phyloP scores from a whole-genome alignment of 2,329 filamentous ascomycete species.

The Diaporthe sp. region DNA sequence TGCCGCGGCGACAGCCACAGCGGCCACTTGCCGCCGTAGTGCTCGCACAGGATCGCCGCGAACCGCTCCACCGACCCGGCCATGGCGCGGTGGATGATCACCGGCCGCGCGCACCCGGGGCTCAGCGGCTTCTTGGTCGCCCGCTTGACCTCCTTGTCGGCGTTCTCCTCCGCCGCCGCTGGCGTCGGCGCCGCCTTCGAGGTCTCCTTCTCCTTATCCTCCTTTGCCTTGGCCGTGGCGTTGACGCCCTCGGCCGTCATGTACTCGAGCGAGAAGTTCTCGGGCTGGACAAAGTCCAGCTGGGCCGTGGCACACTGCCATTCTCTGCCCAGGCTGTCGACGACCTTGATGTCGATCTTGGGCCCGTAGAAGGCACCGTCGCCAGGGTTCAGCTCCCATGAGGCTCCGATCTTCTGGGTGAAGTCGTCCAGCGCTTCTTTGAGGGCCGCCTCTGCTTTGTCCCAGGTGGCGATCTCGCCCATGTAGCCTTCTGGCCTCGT shows the following conservation, averaged over 20 bases:
- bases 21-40: conserved; percentile 90
- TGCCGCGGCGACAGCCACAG: conserved; percentile 91
- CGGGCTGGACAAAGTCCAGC: conserved; percentile 87
- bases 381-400: conserved; percentile 93
- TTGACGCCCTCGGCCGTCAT: conserved; percentile 76
- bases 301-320: conserved; percentile 91
- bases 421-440: conserved; percentile 86
- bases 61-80: conserved; percentile 74
- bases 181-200: conserved; percentile 47
- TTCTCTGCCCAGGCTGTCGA: conserved; percentile 83
- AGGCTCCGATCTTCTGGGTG: conserved; percentile 65
- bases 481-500: conserved; percentile 91
- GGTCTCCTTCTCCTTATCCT: conserved; percentile 48
- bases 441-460: conserved; percentile 86
- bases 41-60: conserved; percentile 84
- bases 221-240: conserved; percentile 47
- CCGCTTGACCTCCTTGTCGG: conserved; percentile 57
- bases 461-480: conserved; percentile 88
- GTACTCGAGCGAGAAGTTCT: conserved; percentile 90
- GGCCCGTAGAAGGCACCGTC: conserved; percentile 99
- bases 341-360: conserved; percentile 97
- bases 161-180: conserved; percentile 52
- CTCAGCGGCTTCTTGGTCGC: conserved; percentile 67
- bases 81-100: conserved; percentile 92
- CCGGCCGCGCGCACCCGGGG: conserved; percentile 81